These are phyloP conservation scores for Fusarium lateritium DNA, from an alignment of 2,329 filamentous ascomycete genomes.

Conservation along the genomic window DNA sequence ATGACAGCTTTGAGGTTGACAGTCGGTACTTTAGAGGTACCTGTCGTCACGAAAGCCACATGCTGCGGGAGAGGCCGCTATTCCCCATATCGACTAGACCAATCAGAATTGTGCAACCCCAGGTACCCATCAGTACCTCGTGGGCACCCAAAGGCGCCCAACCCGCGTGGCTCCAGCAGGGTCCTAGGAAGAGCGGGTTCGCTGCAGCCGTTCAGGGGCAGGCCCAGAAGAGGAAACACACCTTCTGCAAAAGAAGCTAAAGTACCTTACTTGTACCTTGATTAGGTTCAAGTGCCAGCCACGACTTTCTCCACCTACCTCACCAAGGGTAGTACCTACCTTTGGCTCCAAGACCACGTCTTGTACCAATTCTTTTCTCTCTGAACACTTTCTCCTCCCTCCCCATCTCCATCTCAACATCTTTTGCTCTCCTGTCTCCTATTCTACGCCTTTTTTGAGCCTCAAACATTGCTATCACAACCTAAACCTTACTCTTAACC, in stretches of 20 bases:
- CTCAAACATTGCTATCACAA: background rate
- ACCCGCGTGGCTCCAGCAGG: slow-evolving; percentile 36
- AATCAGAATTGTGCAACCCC: slow-evolving; percentile 1
- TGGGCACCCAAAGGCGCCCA: slow-evolving; percentile 7
- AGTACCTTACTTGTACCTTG: slow-evolving; percentile 22
- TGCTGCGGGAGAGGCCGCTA: slow-evolving; percentile 32
- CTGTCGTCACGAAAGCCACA: slow-evolving; percentile 21
- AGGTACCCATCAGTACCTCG: slow-evolving; percentile 11
- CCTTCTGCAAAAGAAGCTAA: slow-evolving; percentile 2
- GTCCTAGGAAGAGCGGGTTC: slow-evolving; percentile 20
- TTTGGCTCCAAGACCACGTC: slow-evolving; percentile 15
- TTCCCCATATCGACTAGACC: slow-evolving; percentile 5
- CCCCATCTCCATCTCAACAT: slow-evolving; percentile 14
- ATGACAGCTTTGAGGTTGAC: slow-evolving; percentile 4
- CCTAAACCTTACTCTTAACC: background rate
- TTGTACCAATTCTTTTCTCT: slow-evolving; percentile 27
- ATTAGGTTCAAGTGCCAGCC: slow-evolving; percentile 15
- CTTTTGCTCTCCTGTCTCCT: slow-evolving; percentile 8
- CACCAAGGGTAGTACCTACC: slow-evolving; percentile 14
- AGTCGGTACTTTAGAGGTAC: slow-evolving; percentile 23
- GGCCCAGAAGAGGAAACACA: slow-evolving; percentile 32
- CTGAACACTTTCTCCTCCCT: slow-evolving; percentile 23
- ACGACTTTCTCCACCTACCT: slow-evolving; percentile 36
- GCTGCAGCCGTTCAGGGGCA: slow-evolving; percentile 36
- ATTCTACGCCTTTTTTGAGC: background rate